Base-by-base conservation (phyloP, 192 early-diverging fungal species). In the Coemansia sp. region DNA sequence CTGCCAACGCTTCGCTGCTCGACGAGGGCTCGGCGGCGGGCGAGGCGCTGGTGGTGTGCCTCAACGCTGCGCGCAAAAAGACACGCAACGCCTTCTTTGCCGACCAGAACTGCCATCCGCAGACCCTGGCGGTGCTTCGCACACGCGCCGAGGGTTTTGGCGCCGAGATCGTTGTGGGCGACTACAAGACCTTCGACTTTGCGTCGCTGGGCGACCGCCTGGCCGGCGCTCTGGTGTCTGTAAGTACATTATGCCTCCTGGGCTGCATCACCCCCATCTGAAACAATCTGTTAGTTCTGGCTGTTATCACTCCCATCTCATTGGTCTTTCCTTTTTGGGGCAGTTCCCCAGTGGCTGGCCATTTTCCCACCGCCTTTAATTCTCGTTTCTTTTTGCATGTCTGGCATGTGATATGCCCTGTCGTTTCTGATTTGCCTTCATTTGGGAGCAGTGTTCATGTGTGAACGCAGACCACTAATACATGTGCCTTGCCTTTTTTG, bases 1-100 rank as follows among this genome's bases (percentile, higher is more conserved):
- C 97, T 21, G 88, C 97, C 53, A 99, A 99, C 61, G 94, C 97
- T 32, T 95, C 93, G n/a, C 77, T 99, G 48, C 80, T 99, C 40
- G 97, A 99, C 50, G 97, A 99, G 82, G 97, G 95, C 45, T 97
- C 97, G 10, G 97, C 97, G 31, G 97, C 97, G 34, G 94, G 86
- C 13, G 97, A 99, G 80, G 94, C 97, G 21, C 93, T 99, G 89
- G 79, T 94, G 26, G 88, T 97, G 81, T 88, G 89, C 68, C 80
- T 81, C 72, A 68, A 81, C 56, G 80, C 80, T 33, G 68, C 85
- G 21, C 81, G 79, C 53, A 86, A 87, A 63, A 85, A 85, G 72
- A 85, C 86, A 50, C 87, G 88, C 71, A 86, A 87, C 60, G 85
- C 88, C 18, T 99, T 97, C 64, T 90, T 99, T 61, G 88, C 95